Base-by-base conservation (phyloP, 1,139 yeast genomes). In the Geotrichum reessii region DNA sequence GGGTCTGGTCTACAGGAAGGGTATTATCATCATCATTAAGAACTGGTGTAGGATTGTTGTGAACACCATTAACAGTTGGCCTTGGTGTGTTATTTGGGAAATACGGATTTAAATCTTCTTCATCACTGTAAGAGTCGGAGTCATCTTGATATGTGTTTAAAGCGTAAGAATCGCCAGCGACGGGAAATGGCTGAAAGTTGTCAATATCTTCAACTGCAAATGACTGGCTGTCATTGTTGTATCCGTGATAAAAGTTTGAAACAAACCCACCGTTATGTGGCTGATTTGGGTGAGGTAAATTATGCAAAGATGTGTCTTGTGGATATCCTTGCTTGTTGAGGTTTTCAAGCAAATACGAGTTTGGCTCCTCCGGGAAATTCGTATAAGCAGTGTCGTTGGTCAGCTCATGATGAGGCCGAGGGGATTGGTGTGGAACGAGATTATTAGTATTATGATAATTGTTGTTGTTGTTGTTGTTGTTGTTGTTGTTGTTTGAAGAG, bases 141-240 rank as follows among this genome's bases (percentile, higher is more conserved):
- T 64, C 72, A 27, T 69, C 67, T 31, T 69, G 69, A 61, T 71
- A 72, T 1, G 78, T 73, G 59, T 75, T 76, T 50, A 75, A 62
- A 2, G 71, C 74, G 60, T 74, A 74, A 52, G 70, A 70, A 57
- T 73, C 78, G 6, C 78, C 78, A 2, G 63, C 62, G 46, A 73
- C 68, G 2, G 76, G 76, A 54, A 72, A 68, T 4, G 59, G 59
- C 37, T 57, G 59, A 21, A 57, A 57, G 33, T 53, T 53, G 25
- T 57, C 59, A 14, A 53, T 56, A 33, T 57, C 59, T 31, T 57
- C 59, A 21, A 25, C 49, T 2, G 44, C 58, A 37, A 51, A 49
- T 1, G 31, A 12, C n/a, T 47, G 27, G 33, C 58, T 56, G 25
- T 56, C 58, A 31, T 50, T 50, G 25, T 55, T 47, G 28, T 25